Base-by-base conservation (phyloP, 495 filamentous ascomycete genomes). In the Talaromyces wortmannii region DNA sequence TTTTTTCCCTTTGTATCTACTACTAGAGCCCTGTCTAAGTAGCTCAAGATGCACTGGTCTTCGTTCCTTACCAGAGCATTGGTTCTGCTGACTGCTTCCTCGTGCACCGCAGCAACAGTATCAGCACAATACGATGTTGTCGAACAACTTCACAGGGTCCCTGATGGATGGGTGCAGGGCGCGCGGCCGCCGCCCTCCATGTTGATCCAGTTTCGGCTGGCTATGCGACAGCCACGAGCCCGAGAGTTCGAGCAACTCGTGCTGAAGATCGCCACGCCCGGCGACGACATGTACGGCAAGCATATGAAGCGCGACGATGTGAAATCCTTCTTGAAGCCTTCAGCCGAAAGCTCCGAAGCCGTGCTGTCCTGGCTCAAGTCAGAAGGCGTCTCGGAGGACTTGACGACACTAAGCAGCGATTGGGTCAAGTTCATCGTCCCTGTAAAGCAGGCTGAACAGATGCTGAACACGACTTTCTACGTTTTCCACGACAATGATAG, bases 261-360 rank as follows among this genome's bases (percentile, higher is more conserved):
- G 18, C 70, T 83, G 32, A 77, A 84, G 7, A 71, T 90, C 31
- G 84, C 84, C 15, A 83, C 80, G 4, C 87, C 86, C 4, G 73
- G 72, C 4, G 77, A 86, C 57, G 65, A 73, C 3, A 70, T 64
- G 4, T 89, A 89, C 64, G 87, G 87, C 2, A 65, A 78, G 48
- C 80, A 89, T 55, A 76, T 90, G 73, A 78, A 74, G 51, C 73
- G 77, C n/a, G 74, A 83, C 16, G 73, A 82, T 57, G 64, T 84
- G 48, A 70, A 69, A 48, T 66, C 70, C 0, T 70, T 81, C 55
- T 57, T 86, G 49, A 71, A 68, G 49, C 81, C 83, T 2, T 67
- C 63, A 1, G 57, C 63, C n/a, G 65, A 72, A 6, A 71, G 76
- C 5, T 63, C 70, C 11, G 53, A 66, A 7, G 63, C 67, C 2